Evolutionary conservation across 148 eudicot species (phyloP).

Genomic region (Fallopia convolvulus): DNA sequence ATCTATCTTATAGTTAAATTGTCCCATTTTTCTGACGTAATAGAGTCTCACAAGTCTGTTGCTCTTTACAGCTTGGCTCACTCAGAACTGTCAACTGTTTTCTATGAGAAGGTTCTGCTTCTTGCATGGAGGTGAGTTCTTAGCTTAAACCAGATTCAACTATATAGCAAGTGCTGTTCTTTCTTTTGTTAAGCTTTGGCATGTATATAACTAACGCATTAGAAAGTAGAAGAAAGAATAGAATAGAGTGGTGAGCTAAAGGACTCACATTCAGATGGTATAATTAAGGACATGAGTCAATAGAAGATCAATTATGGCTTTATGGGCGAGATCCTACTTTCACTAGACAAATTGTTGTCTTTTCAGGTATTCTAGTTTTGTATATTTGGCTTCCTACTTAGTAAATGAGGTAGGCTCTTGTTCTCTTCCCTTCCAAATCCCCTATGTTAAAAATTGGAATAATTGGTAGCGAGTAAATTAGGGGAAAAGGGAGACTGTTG

Average conservation of each 20-base stretch:
- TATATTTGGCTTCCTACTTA: not conserved
- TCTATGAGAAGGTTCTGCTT: constrained; percentile 95
- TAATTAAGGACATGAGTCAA: not conserved
- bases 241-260: not conserved
- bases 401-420: not conserved
- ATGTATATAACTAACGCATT: not conserved
- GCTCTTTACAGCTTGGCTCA: constrained; percentile 80
- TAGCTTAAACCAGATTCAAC: not conserved
- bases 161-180: not conserved
- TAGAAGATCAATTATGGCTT: not conserved
- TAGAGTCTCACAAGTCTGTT: constrained; percentile 12
- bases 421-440: not conserved
- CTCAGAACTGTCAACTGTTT: constrained; percentile 95
- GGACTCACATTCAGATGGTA: not conserved
- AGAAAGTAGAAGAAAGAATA: not conserved
- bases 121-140: constrained; percentile 92
- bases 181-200: not conserved
- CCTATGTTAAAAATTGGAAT: not conserved
- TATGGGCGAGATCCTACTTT: not conserved
- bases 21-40: not conserved
- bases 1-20: not conserved
- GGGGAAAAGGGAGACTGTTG: not conserved
- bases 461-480: not conserved
- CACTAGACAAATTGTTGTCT: not conserved
- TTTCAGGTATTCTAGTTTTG: not conserved